Evolutionary conservation across 2,329 filamentous ascomycete species (phyloP).

Genomic region (Botrytis byssoidea): DNA sequence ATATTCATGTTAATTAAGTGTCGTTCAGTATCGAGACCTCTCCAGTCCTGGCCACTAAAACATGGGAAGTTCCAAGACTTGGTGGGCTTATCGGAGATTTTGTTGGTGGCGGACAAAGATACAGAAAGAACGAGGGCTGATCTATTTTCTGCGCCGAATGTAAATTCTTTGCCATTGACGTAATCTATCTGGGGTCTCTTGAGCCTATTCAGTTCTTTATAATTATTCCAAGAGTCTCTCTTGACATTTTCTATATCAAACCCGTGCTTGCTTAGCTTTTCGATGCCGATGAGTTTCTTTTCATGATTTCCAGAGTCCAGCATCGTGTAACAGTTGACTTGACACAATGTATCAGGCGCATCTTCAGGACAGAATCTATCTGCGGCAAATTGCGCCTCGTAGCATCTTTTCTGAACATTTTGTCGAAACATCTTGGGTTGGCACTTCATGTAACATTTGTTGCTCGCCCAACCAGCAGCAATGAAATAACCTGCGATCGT

Average conservation of each 20-base stretch:
- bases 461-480: not conserved
- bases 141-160: not conserved
- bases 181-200: not conserved
- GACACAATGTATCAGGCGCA: slow-evolving; percentile 6
- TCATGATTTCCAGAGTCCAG: slow-evolving; percentile 12
- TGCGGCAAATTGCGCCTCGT: not conserved
- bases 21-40: not conserved
- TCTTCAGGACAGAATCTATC: slow-evolving; percentile 10
- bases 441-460: slow-evolving; percentile 22
- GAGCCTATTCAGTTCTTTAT: not conserved
- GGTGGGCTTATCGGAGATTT: not conserved
- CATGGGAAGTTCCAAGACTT: slow-evolving; percentile 11
- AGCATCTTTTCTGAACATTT: not conserved
- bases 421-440: not conserved
- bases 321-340: slow-evolving; percentile 18
- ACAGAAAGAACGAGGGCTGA: not conserved
- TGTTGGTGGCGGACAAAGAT: not conserved
- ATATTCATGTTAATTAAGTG: not conserved
- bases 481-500: slow-evolving; percentile 3
- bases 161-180: not conserved
- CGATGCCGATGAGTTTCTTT: not conserved
- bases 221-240: not conserved
- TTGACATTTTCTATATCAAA: not conserved
- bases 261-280: not conserved
- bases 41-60: not conserved